Evolutionary conservation across 2,329 filamentous ascomycete genomes (phyloP), one percentile per base, ranked within the genome.

Genomic region (Talaromyces sp.): DNA sequence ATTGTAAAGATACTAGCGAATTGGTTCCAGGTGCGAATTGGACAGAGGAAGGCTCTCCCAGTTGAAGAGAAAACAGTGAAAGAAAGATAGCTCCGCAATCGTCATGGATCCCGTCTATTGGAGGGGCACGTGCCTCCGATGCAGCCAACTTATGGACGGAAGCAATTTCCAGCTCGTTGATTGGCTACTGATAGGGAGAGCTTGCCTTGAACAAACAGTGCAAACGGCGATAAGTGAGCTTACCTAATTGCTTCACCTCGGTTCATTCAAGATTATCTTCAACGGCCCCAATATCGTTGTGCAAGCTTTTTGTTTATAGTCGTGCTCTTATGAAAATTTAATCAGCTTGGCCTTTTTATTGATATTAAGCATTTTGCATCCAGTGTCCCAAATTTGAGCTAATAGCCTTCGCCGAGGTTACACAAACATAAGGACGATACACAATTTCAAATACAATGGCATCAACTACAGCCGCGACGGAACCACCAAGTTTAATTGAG

Each of bases 401-500:
- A 13, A 9, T 16, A 14, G 37, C 48, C 3, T 22, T 37, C n/a
- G 33, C 52, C 52, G 52, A 56, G 52, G 33, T 56, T 56, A 39
- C 52, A 24, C 33, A 56, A 56, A 1, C 19, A 39, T 11, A 35
- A 22, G 47, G 22, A 43, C 11, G 22, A 19, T n/a, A 24, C 19
- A 3, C 4, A 43, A 45, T 43, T 19, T n/a, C 3, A 58, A 4
- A 10, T 27, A 43, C 35, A 19, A 59, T 59, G 56, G 22, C 56
- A 14, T 8, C 56, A 4, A 19, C 22, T 43, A 43, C 64, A 54
- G 52, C n/a, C 11, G 11, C 59, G n/a, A 16, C 19, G 37, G 16
- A 62, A 57, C 63, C 62, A 4, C 59, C 65, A 22, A 27, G 13
- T 24, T 66, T 77, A 47, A 68, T 72, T 14, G 66, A 68, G 41